Evolutionary conservation across 139 green algal genomes (phyloP), one percentile per base, ranked within the genome.

Genomic region (Microglena sp.): DNA sequence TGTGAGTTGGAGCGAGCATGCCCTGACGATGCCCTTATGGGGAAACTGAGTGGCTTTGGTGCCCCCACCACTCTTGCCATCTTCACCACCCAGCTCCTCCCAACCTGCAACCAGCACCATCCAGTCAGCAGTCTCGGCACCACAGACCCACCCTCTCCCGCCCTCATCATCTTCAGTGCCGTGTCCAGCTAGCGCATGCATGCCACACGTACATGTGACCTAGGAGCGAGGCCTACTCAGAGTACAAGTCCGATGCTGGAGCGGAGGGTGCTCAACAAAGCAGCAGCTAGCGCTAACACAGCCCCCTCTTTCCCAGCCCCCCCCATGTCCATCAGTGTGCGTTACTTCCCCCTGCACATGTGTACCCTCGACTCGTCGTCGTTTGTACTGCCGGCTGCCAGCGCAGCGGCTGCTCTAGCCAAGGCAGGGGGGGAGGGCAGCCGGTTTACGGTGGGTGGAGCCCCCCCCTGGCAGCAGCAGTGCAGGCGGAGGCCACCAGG

Each of bases 331-430:
- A 43, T 75, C 24, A 6, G 36, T 22, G 67, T 83, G 5, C 45
- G 55, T 53, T 54, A 77, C 45, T 50, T 81, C 27, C 78, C 78
- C 26, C 53, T 86, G 64, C 69, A 71, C 34, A 59, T 81, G 29
- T 77, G 55, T 29, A 60, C 70, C 7, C 31, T 89, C 29, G 78
- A 80, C 54, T 44, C 33, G 5, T 26, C 40, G 6, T 58, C 69
- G 0, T 86, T 89, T 60, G 84, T 90, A n/a, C 70, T 90, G 40
- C 82, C 84, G 1, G 75, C 80, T 3, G 43, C 33, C 15, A 45
- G 71, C 27, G 70, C 66, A n/a, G 60, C 63, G 6, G 71, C 69
- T 7, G 61, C 36, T 28, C 59, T 40, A 32, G 68, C 68, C 22
- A 40, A 62, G 77, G 76, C 36, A 75, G 76, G n/a, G n/a, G n/a